These are phyloP conservation scores for Hypoxylon fragiforme DNA, from an alignment of 495 filamentous ascomycete species.

Conservation along the genomic window DNA sequence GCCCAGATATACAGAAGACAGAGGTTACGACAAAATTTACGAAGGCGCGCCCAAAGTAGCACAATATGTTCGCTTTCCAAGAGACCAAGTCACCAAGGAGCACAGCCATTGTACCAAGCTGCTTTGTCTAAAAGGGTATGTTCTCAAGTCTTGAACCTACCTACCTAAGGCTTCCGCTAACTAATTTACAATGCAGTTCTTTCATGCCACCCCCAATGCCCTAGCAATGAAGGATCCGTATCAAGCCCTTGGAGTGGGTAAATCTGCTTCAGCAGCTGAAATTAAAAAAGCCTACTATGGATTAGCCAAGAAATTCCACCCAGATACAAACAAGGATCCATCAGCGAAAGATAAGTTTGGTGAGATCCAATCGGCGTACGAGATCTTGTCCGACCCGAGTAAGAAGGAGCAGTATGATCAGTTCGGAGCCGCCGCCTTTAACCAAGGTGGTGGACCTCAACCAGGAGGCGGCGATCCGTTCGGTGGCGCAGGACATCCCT, in stretches of 20 bases:
- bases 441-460: slow-evolving; percentile 72
- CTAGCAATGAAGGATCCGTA: slow-evolving; percentile 79
- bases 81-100: slow-evolving; percentile 6
- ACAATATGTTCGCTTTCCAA: slow-evolving; percentile 32
- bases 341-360: slow-evolving; percentile 90
- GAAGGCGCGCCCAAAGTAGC: slow-evolving; percentile 35
- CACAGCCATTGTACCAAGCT: slow-evolving; percentile 8
- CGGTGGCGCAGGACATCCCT: slow-evolving; percentile 63
- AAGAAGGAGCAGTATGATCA: slow-evolving; percentile 91
- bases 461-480: slow-evolving; percentile 63
- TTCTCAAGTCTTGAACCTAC: slow-evolving; percentile 1
- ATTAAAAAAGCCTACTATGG: slow-evolving; percentile 99
- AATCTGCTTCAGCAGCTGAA: slow-evolving; percentile 75
- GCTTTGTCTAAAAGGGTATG: slow-evolving; percentile 29
- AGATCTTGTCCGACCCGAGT: slow-evolving; percentile 85
- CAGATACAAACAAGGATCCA: slow-evolving; percentile 95
- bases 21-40: slow-evolving; percentile 40
- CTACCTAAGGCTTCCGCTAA: slow-evolving; percentile 11
- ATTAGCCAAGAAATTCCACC: slow-evolving; percentile 96
- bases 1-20: slow-evolving; percentile 52
- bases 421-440: slow-evolving; percentile 86
- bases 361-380: slow-evolving; percentile 90
- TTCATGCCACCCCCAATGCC: slow-evolving; percentile 70
- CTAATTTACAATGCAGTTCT: slow-evolving; percentile 54
- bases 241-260: slow-evolving; percentile 78